phyloP scores from a whole-genome alignment of 192 early-diverging fungal species.

The Coemansia pectinata region DNA sequence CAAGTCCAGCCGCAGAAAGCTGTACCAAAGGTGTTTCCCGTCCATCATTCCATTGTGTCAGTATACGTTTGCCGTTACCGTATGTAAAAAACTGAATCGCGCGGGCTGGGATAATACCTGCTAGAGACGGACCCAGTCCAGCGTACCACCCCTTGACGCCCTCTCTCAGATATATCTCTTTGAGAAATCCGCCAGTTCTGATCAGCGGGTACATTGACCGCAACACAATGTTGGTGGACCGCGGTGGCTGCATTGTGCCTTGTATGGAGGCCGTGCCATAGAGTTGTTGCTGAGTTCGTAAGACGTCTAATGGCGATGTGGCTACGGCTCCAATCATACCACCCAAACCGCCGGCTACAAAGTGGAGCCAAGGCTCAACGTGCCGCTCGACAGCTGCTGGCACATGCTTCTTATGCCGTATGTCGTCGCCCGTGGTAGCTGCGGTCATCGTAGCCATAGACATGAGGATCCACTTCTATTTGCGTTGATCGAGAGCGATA shows the following conservation, averaged over 20 bases:
- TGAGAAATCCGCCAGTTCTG: constrained; percentile 33
- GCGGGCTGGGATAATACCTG: constrained; percentile 93
- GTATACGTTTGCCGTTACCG: constrained; percentile 81
- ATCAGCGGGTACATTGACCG: constrained; percentile 30
- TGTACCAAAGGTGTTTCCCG: constrained; percentile 79
- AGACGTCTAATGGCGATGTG: constrained; percentile 92
- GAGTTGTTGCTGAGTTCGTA: constrained; percentile 92
- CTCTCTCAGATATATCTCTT: constrained; percentile 68
- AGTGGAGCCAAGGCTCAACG: constrained; percentile 51
- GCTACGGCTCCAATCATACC: constrained; percentile 82
- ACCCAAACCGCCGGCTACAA: constrained; percentile 59
- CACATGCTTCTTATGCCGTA: constrained; percentile 18
- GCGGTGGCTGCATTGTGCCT: background rate
- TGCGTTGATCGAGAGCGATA: background rate
- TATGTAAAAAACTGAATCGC: constrained; percentile 95
- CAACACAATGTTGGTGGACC: background rate
- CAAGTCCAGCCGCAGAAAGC: constrained; percentile 72
- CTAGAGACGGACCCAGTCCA: constrained; percentile 90
- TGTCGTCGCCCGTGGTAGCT: background rate
- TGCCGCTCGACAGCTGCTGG: constrained; percentile 38
- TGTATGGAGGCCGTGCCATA: constrained; percentile 2
- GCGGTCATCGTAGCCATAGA: background rate
- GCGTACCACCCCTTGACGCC: constrained; percentile 88
- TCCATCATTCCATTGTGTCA: constrained; percentile 74
- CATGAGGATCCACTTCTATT: background rate